phyloP scores from a whole-genome alignment of 495 filamentous ascomycete species.

The Penicillium cataractarum region DNA sequence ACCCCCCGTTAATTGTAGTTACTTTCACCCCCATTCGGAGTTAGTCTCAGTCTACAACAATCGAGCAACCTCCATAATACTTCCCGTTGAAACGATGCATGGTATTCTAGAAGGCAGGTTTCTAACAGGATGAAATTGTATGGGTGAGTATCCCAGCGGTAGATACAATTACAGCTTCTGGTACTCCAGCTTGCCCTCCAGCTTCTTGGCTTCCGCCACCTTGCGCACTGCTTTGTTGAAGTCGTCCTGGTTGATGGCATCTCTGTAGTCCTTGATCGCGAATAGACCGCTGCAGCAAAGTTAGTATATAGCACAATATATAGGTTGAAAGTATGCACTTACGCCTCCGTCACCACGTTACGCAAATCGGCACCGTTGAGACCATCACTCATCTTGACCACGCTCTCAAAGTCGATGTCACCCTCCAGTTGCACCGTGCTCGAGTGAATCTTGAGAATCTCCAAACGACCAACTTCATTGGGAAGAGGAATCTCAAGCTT shows the following conservation, averaged over 20 bases:
- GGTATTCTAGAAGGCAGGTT: constrained; percentile 22
- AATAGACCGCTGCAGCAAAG: constrained; percentile 74
- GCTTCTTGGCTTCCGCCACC: constrained; percentile 95
- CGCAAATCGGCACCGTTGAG: constrained; percentile 96
- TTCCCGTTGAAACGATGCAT: constrained; percentile 16
- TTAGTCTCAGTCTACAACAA: background rate
- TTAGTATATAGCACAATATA: constrained; percentile 22
- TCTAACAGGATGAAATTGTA: constrained; percentile 23
- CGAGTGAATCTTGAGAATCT: constrained; percentile 98
- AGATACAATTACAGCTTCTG: constrained; percentile 78
- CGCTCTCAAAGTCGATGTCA: constrained; percentile 98
- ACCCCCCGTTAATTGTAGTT: too few species aligned
- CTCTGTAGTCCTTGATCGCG: constrained; percentile 95
- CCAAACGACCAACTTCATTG: constrained; percentile 96
- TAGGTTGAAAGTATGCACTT: constrained; percentile 30
- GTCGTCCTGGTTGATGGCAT: constrained; percentile 95
- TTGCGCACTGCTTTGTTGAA: constrained; percentile 99
- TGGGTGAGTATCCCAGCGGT: constrained; percentile 13
- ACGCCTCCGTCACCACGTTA: constrained; percentile 99
- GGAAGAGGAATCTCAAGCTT: constrained; percentile 99
- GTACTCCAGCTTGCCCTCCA: constrained; percentile 97
- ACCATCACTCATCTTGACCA: constrained; percentile 99
- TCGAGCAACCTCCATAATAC: background rate
- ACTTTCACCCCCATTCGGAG: background rate
- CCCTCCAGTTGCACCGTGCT: constrained; percentile 84